Conservation (phyloP, 768 basidiomycete species). For the Tylopilus cervinicoccineus region DNA sequence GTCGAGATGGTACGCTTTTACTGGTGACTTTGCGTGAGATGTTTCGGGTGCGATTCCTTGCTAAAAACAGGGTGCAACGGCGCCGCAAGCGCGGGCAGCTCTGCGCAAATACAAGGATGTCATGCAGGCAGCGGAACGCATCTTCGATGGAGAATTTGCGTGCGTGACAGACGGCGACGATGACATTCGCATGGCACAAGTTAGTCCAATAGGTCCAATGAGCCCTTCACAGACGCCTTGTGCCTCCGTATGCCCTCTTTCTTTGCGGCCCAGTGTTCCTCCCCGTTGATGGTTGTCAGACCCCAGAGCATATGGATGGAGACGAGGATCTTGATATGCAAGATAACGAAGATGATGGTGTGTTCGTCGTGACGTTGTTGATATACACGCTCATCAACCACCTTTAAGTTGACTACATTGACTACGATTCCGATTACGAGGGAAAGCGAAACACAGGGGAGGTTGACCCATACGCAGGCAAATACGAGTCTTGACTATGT, state of each 20-base stretch:
- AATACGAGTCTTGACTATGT: slow-evolving; percentile 8
- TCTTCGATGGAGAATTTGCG: slow-evolving; percentile 84
- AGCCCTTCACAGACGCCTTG: slow-evolving; percentile 29
- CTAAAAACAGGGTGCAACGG: slow-evolving; percentile 67
- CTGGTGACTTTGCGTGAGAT: background rate
- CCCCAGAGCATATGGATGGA: slow-evolving; percentile 53
- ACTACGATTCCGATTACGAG: slow-evolving; percentile 83
- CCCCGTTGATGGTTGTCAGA: slow-evolving; percentile 35
- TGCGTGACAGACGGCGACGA: slow-evolving; percentile 52
- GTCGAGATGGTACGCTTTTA: slow-evolving; percentile 49
- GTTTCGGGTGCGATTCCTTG: slow-evolving; percentile 1
- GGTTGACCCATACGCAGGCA: slow-evolving; percentile 89
- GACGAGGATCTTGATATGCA: slow-evolving; percentile 46
- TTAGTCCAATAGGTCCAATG: slow-evolving; percentile 19
- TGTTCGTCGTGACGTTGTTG: slow-evolving; percentile 1
- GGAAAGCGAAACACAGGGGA: slow-evolving; percentile 43
- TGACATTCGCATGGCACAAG: slow-evolving; percentile 44
- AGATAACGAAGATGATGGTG: slow-evolving; percentile 53
- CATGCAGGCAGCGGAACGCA: slow-evolving; percentile 84
- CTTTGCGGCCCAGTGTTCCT: background rate
- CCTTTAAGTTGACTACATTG: slow-evolving; percentile 52
- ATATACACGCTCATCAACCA: slow-evolving; percentile 6
- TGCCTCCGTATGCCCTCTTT: slow-evolving; percentile 17
- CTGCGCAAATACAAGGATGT: slow-evolving; percentile 81
- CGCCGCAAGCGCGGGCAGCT: slow-evolving; percentile 78